phyloP scores from a whole-genome alignment of 2,329 filamentous ascomycete genomes.

The Beauveria varroae region DNA sequence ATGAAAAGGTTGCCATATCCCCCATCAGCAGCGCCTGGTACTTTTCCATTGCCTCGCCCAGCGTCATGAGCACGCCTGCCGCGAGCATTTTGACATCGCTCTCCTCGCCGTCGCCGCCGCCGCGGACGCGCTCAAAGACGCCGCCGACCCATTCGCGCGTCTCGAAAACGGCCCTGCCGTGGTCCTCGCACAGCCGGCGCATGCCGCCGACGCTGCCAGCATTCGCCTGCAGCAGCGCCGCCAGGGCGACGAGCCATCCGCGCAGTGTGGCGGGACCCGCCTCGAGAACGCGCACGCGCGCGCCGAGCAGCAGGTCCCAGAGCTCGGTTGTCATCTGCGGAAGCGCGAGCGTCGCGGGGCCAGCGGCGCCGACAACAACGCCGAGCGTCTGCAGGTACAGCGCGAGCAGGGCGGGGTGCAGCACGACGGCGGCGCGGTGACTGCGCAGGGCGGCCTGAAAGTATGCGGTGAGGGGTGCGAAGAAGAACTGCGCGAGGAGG shows the following conservation, averaged over 20 bases:
- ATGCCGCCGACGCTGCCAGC: slow-evolving; percentile 51
- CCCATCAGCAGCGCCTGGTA: slow-evolving; percentile 74
- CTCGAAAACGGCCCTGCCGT: slow-evolving; percentile 74
- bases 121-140: slow-evolving; percentile 59
- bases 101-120: slow-evolving; percentile 55
- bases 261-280: slow-evolving; percentile 59
- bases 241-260: slow-evolving; percentile 69
- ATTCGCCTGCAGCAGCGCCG: slow-evolving; percentile 78
- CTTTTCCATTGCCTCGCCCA: slow-evolving; percentile 74
- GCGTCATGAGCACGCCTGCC: slow-evolving; percentile 67
- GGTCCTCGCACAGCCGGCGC: slow-evolving; percentile 62
- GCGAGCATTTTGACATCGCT: slow-evolving; percentile 72
- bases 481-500: slow-evolving; percentile 69
- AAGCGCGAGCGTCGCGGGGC: slow-evolving; percentile 68
- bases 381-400: slow-evolving; percentile 82
- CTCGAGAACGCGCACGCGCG: slow-evolving; percentile 52
- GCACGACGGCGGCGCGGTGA: slow-evolving; percentile 39
- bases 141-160: slow-evolving; percentile 76
- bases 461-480: slow-evolving; percentile 76
- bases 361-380: slow-evolving; percentile 73
- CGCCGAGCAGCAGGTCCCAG: slow-evolving; percentile 68
- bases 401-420: slow-evolving; percentile 67
- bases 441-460: slow-evolving; percentile 59
- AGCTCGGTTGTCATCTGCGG: slow-evolving; percentile 77
- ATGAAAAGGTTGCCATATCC: slow-evolving; percentile 43